These are phyloP conservation scores for Globisporangium nunn DNA, from an alignment of 352 stramenopile genomes.

Conservation along the genomic window DNA sequence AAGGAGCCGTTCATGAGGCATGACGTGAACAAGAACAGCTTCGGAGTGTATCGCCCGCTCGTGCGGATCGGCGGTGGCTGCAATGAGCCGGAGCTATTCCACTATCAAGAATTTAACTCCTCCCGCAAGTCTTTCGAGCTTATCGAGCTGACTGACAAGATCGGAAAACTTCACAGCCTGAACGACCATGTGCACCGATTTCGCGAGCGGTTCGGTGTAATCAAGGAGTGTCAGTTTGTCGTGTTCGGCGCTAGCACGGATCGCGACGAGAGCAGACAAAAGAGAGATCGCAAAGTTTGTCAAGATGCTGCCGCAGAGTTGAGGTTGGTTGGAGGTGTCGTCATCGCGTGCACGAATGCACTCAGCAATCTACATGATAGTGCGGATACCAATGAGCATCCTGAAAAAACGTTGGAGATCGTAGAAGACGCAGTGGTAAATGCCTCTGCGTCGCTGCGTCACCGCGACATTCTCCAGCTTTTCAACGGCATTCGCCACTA, in stretches of 20 bases:
- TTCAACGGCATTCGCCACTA: slow-evolving; percentile 57
- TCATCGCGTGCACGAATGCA: slow-evolving; percentile 6
- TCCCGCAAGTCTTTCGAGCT: slow-evolving; percentile 12
- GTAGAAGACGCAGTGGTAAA: neutral
- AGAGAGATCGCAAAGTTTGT: slow-evolving; percentile 11
- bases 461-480: slow-evolving; percentile 24
- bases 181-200: slow-evolving; percentile 17
- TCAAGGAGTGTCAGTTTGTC: slow-evolving; percentile 10
- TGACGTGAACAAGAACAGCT: slow-evolving; percentile 11
- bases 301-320: slow-evolving; percentile 11
- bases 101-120: slow-evolving; percentile 31
- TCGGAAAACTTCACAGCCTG: slow-evolving; percentile 24
- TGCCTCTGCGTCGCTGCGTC: slow-evolving; percentile 12
- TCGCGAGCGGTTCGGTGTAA: slow-evolving; percentile 6
- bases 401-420: neutral
- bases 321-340: slow-evolving; percentile 1
- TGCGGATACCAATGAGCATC: neutral
- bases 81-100: slow-evolving; percentile 44
- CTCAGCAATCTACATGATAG: neutral
- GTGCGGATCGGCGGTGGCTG: slow-evolving; percentile 65
- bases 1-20: slow-evolving; percentile 32
- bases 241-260: slow-evolving; percentile 1
- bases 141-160: slow-evolving; percentile 13
- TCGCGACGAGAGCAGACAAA: slow-evolving; percentile 6
- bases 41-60: slow-evolving; percentile 31